Base-by-base conservation (phyloP, 371 early-diverging fungal species). In the Parasitella parasitica region DNA sequence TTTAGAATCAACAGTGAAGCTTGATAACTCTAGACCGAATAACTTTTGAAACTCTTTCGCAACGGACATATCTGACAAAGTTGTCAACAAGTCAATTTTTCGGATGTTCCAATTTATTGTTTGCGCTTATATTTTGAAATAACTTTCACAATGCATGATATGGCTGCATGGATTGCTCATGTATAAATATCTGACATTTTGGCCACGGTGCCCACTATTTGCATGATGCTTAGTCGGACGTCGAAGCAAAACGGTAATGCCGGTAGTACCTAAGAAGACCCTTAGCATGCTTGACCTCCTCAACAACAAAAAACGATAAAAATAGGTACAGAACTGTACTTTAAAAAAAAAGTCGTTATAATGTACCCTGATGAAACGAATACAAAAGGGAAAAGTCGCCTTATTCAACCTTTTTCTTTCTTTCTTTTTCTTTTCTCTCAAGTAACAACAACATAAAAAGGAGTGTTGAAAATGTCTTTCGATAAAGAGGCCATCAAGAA, bases 1-100 rank as follows among this genome's bases (percentile, higher is more conserved):
- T 85, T 87, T 22, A 84, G 75, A 28, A 84, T 36, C 58, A 87
- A 84, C 18, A 86, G 50, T 71, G 77, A 79, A 28, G 81, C 80
- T 28, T 85, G 30, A 41, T 27, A 15, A 2, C 26, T 18, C 5
- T 39, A 24, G 3, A 49, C 28, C n/a, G 26, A 30, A 37, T 13
- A 53, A 38, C 9, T 46, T 22, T 1, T 60, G 34, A 36, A 70
- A 77, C 12, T 48, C 55, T 39, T 62, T 22, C 11, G 22, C 43
- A 4, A 22, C 22, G 20, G 43, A 43, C 22, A 54, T 36, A 54
- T 54, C 38, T 22, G 54, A 38, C 16, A 20, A 13, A 54, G 20
- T 36, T 13, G 54, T 38, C 28, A 32, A 6, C 38, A 54, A 26
- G 38, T 54, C 38, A 22, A 37, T 54, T 36, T 54, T 38, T 36